Evolutionary conservation across 805 yeast genomes (phyloP).

Genomic region (Myxozyma neotropica): DNA sequence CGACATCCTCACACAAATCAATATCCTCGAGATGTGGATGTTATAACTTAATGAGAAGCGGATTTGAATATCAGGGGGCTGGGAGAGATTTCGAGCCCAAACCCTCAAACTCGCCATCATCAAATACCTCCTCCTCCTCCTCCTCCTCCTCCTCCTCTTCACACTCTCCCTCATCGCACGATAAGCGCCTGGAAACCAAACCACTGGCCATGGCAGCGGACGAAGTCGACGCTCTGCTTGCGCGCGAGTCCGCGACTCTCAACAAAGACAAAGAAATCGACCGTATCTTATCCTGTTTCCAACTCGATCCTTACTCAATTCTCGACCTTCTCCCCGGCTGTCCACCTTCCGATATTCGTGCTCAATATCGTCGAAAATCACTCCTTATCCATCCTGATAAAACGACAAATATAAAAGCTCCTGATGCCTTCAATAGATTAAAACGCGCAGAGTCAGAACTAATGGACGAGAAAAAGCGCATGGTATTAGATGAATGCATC

Average conservation of each 20-base stretch:
- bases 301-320: slow-evolving; percentile 58
- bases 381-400: slow-evolving; percentile 72
- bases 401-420: slow-evolving; percentile 56
- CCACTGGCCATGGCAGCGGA: slow-evolving; percentile 13
- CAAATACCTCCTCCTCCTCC: too few relatives aligned
- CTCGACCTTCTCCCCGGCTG: slow-evolving; percentile 52
- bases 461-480: slow-evolving; percentile 46
- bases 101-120: too few relatives aligned
- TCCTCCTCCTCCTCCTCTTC: too few relatives aligned
- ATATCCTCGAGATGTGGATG: neutral
- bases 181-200: neutral
- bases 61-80: too few relatives aligned
- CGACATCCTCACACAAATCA: too few relatives aligned
- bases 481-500: slow-evolving; percentile 50
- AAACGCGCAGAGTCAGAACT: slow-evolving; percentile 56
- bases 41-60: too few relatives aligned
- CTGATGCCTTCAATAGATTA: slow-evolving; percentile 62
- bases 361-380: slow-evolving; percentile 59
- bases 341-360: slow-evolving; percentile 48
- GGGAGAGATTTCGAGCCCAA: too few relatives aligned
- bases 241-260: slow-evolving; percentile 38
- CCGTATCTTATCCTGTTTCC: slow-evolving; percentile 53
- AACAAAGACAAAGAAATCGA: slow-evolving; percentile 56
- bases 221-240: slow-evolving; percentile 41
- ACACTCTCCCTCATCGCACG: too few relatives aligned